Evolutionary conservation across 352 stramenopile species (phyloP), one percentile per base, ranked within the genome.

Genomic region (Globisporangium paroecandrum): DNA sequence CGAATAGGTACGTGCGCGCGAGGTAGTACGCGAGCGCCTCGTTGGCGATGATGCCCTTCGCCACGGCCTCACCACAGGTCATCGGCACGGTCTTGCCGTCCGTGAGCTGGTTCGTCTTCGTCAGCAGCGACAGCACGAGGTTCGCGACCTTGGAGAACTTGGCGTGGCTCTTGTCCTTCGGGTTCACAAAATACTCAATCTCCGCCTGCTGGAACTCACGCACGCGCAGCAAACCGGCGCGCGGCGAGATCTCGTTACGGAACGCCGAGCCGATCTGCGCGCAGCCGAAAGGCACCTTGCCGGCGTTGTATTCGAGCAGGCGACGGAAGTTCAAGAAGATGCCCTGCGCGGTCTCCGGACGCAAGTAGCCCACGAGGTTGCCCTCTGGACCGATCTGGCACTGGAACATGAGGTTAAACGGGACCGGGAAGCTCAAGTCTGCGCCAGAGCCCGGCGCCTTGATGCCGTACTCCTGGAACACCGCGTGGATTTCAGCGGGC

Each of bases 391-490:
- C 98, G 76, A 99, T 99, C 57, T 94, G 96, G 68, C 97, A 99
- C 83, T 98, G 91, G 80, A 99, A 99, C 97, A 99, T 99, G 62
- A 99, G 82, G 87, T 99, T 99, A 85, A 99, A 99, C 15, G 98
- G 97, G 73, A 99, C 99, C 9, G 97, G 97, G 67, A 96, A 90
- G 74, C 93, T 98, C 60, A 99, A 90, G 41, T 94, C 75, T 32
- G 98, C 97, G 58, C 97, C 90, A 22, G 79, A 78, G 58, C 85
- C 90, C 0, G 97, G 94, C 32, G 93, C 87, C 72, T 97, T 97
- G 77, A 99, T 98, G 56, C 82, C 89, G 80, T 99, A 99, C 70
- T 97, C 81, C 69, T 94, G 80, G 63, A 99, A 90, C 24, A 98
- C 84, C 4, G 83, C 83, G 76, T 99, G 91, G 68, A 99, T 93